Evolutionary conservation across 371 early-diverging fungal species (phyloP).

Genomic region (Zopfochytrium polystomum): DNA sequence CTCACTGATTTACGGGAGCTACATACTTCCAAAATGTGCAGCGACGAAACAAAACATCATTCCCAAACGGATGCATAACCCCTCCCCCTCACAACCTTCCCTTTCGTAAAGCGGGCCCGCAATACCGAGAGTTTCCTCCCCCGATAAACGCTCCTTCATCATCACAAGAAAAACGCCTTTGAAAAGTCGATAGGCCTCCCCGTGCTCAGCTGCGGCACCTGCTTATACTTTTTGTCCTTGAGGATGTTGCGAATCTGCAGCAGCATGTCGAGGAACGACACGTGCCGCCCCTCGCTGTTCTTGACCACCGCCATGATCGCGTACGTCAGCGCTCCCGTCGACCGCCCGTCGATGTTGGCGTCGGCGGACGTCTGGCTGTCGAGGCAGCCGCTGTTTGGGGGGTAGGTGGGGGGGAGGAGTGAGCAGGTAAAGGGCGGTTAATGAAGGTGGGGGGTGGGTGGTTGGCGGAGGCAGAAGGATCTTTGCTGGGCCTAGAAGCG

Average conservation of each 20-base stretch:
- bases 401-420: no score
- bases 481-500: background rate
- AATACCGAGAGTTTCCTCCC: no score
- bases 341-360: slow-evolving; percentile 48
- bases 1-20: no score
- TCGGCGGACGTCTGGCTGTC: slow-evolving; percentile 92
- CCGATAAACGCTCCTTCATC: no score
- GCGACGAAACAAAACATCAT: no score
- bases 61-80: no score
- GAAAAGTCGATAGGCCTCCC: slow-evolving; percentile 4
- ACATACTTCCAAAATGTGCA: no score
- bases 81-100: no score
- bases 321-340: slow-evolving; percentile 80
- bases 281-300: slow-evolving; percentile 54
- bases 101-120: no score
- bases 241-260: slow-evolving; percentile 70
- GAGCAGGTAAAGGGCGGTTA: background rate
- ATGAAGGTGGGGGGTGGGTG: background rate
- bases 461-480: no score
- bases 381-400: slow-evolving; percentile 69
- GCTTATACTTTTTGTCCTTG: slow-evolving; percentile 62
- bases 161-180: no score
- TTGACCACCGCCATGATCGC: slow-evolving; percentile 67
- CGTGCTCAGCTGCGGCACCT: slow-evolving; percentile 44
- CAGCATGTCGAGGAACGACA: slow-evolving; percentile 72